phyloP scores from a whole-genome alignment of 768 basidiomycete genomes.

The Collybia sordida region DNA sequence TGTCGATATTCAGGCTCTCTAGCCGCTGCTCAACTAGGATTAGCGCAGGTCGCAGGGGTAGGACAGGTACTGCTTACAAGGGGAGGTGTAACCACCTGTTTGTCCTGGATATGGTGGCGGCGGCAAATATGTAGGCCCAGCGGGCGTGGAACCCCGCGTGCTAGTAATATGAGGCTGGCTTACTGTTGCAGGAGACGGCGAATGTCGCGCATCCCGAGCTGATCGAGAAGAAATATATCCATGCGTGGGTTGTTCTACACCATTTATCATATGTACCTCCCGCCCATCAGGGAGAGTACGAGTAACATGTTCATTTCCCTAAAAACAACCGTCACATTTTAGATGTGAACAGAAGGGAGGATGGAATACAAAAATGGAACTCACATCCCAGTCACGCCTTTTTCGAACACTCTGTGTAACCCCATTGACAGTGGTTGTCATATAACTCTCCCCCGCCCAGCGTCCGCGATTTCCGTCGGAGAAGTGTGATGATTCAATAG shows the following conservation, averaged over 20 bases:
- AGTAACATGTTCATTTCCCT: slow-evolving; percentile 79
- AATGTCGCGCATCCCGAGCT: slow-evolving; percentile 12
- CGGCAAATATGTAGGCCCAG: slow-evolving; percentile 23
- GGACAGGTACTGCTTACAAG: slow-evolving; percentile 17
- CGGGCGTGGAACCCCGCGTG: slow-evolving; percentile 17
- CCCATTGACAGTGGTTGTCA: slow-evolving; percentile 63
- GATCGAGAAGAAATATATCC: slow-evolving; percentile 25
- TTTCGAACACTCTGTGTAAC: slow-evolving; percentile 61
- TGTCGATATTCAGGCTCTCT: slow-evolving; percentile 13
- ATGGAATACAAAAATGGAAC: slow-evolving; percentile 20
- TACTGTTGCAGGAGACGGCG: slow-evolving; percentile 16
- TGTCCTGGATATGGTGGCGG: slow-evolving; percentile 19
- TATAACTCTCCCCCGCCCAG: slow-evolving; percentile 57
- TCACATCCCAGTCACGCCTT: slow-evolving; percentile 56
- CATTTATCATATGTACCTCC: slow-evolving; percentile 66
- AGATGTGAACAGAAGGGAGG: slow-evolving; percentile 10
- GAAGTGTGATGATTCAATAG: slow-evolving; percentile 27
- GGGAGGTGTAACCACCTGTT: slow-evolving; percentile 8
- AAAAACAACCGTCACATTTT: background rate
- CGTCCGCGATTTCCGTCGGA: slow-evolving; percentile 22
- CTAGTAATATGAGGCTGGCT: slow-evolving; percentile 14
- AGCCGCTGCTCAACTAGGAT: slow-evolving; percentile 3
- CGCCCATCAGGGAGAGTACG: slow-evolving; percentile 67
- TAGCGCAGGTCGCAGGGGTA: background rate
- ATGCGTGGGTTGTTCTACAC: slow-evolving; percentile 45